These are phyloP conservation scores for Laguncularia racemosa DNA, from an alignment of 345 rosid genomes.

Conservation along the genomic window DNA sequence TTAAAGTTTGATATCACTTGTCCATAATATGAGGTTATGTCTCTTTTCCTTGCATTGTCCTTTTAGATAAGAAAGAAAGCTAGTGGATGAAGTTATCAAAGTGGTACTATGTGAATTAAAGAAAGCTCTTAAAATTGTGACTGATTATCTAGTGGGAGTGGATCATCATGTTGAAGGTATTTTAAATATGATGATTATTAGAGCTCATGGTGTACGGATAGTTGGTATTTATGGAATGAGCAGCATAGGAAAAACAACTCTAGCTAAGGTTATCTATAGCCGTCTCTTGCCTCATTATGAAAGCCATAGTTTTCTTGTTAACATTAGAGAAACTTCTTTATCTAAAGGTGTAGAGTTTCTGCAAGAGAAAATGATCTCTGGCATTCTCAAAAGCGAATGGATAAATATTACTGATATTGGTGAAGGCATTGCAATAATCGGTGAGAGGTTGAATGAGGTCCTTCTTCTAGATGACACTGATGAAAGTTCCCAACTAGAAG, in stretches of 20 bases:
- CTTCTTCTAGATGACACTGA: too few relatives aligned
- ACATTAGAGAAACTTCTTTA: neutral
- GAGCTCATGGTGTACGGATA: neutral
- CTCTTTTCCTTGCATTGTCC: too few relatives aligned
- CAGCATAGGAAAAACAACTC: conserved; percentile 9
- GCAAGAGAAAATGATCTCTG: neutral
- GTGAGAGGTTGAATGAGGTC: too few relatives aligned
- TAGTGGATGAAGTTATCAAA: neutral
- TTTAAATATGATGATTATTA: neutral
- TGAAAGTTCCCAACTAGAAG: too few relatives aligned
- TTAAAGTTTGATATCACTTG: too few relatives aligned
- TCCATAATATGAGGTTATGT: too few relatives aligned
- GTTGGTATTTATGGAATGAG: conserved; percentile 1
- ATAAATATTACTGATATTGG: neutral
- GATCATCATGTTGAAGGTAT: neutral
- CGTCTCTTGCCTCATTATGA: neutral
- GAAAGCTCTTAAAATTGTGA: neutral
- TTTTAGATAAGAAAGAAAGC: neutral
- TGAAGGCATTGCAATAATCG: neutral
- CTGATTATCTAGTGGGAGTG: neutral
- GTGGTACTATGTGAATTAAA: neutral
- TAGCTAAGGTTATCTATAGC: conserved; percentile 1
- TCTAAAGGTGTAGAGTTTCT: neutral
- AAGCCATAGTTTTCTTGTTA: conserved; percentile 1
- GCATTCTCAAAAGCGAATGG: neutral